Percentiles rank a stretch among this genome's conserved stretches.
These are phyloP conservation scores for Paraphaeosphaeria minitans DNA, from an alignment of 2,329 filamentous ascomycete species.

Conservation along the genomic window DNA sequence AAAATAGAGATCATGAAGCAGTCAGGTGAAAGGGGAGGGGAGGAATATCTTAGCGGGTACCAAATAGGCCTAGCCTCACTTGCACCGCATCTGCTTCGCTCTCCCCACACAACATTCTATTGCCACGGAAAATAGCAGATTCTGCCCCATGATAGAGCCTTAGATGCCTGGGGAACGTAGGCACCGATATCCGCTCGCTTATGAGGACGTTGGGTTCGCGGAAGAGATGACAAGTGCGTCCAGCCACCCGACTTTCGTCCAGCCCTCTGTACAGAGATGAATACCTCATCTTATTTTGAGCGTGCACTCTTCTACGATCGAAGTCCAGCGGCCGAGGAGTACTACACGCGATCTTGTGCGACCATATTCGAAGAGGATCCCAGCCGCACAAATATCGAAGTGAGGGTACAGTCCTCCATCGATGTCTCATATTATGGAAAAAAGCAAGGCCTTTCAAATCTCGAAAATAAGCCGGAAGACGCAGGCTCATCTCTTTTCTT, in stretches of 20 bases:
- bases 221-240: not conserved
- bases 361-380: constrained; percentile 21
- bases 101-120: not conserved
- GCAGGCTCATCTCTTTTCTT: not conserved
- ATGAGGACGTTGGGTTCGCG: not conserved
- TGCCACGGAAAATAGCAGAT: not conserved
- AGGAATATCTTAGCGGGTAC: not conserved
- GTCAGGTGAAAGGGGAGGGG: not conserved
- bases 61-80: not conserved
- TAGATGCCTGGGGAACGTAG: not conserved
- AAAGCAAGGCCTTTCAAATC: not conserved
- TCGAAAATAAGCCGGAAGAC: not conserved
- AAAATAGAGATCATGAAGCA: not conserved
- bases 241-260: not conserved
- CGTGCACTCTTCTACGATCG: constrained; percentile 23
- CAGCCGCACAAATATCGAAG: constrained; percentile 15
- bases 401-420: constrained; percentile 15
- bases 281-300: constrained; percentile 22
- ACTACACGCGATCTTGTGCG: constrained; percentile 19
- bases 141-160: not conserved
- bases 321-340: constrained; percentile 21
- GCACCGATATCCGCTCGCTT: not conserved
- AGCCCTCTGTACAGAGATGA: constrained; percentile 12
- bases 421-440: constrained; percentile 7
- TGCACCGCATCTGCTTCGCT: constrained; percentile 3